These are phyloP conservation scores for Tephrocybe sp. DNA, from an alignment of 768 basidiomycete genomes.

Conservation along the genomic window DNA sequence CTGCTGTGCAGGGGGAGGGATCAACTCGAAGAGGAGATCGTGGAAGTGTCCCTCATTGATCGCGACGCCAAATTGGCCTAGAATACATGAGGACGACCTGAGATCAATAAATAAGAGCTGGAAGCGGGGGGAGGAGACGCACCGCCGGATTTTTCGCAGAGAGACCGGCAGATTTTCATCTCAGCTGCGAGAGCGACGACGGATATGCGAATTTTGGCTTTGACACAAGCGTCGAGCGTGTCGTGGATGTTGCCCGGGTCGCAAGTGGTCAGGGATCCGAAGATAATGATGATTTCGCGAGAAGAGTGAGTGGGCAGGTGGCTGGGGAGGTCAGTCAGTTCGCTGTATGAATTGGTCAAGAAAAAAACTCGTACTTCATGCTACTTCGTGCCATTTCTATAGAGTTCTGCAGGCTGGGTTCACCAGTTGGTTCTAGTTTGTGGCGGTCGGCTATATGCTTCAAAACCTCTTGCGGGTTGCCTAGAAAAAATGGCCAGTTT, in stretches of 20 bases:
- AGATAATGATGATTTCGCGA: slow-evolving; percentile 90
- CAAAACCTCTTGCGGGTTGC: slow-evolving; percentile 96
- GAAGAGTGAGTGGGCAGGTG: slow-evolving; percentile 98
- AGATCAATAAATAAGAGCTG: slow-evolving; percentile 4
- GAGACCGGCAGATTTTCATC: slow-evolving; percentile 95
- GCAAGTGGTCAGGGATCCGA: slow-evolving; percentile 94
- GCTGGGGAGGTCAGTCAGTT: slow-evolving; percentile 39
- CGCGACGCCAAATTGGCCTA: slow-evolving; percentile 92
- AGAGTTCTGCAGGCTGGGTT: slow-evolving; percentile 95
- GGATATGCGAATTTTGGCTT: slow-evolving; percentile 85
- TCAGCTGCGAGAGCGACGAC: slow-evolving; percentile 95
- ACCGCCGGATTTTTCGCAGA: slow-evolving; percentile 94
- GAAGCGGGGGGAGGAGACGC: slow-evolving; percentile 21
- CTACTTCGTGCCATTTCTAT: slow-evolving; percentile 95
- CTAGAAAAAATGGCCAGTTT: slow-evolving; percentile 37
- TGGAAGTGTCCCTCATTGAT: slow-evolving; percentile 98
- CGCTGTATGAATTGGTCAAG: background rate
- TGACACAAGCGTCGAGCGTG: slow-evolving; percentile 82
- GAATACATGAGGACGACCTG: slow-evolving; percentile 5
- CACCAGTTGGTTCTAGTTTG: slow-evolving; percentile 86
- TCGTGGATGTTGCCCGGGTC: slow-evolving; percentile 97
- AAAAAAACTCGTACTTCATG: slow-evolving; percentile 67
- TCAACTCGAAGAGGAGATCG: slow-evolving; percentile 92
- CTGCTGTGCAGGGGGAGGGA: slow-evolving; percentile 90
- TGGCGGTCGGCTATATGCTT: slow-evolving; percentile 82